A percentile compares a stretch with the other conserved stretches of the same genome.
phyloP scores from a whole-genome alignment of 805 yeast species.

The Ogataea allantospora region DNA sequence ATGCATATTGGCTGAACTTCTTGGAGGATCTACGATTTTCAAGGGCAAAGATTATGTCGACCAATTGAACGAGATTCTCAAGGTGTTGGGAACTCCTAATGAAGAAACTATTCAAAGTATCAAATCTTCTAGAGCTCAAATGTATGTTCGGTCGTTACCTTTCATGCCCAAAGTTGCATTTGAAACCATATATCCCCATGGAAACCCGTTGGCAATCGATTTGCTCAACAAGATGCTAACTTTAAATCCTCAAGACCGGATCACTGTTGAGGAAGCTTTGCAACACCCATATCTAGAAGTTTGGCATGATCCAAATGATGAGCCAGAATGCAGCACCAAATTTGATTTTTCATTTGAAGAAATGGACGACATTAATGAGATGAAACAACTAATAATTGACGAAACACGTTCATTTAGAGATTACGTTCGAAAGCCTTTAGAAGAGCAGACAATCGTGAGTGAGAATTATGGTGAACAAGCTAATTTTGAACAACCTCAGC shows the following conservation, averaged over 20 bases:
- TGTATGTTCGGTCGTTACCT: constrained; percentile 85
- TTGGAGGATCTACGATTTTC: constrained; percentile 89
- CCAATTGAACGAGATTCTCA: constrained; percentile 83
- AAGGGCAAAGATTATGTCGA: constrained; percentile 96
- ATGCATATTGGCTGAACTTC: constrained; percentile 89
- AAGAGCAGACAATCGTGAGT: constrained; percentile 42
- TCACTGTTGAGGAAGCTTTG: constrained; percentile 85
- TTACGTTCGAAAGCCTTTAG: constrained; percentile 74
- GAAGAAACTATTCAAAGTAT: constrained; percentile 65
- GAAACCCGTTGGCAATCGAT: constrained; percentile 86
- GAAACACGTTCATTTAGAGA: constrained; percentile 79
- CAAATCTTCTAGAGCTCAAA: constrained; percentile 87
- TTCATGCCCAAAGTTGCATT: constrained; percentile 79
- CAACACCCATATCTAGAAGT: constrained; percentile 82
- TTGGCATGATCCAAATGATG: constrained; percentile 95
- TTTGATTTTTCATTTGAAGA: constrained; percentile 89
- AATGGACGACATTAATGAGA: constrained; percentile 70
- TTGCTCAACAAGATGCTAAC: constrained; percentile 73
- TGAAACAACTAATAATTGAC: constrained; percentile 74
- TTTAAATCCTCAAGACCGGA: constrained; percentile 82
- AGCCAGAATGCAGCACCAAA: constrained; percentile 74
- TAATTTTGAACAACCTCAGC: constrained; percentile 25
- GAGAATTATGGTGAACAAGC: constrained; percentile 27
- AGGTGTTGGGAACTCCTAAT: constrained; percentile 89
- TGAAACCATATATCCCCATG: constrained; percentile 68